A percentile compares a stretch with the other conserved stretches of the same genome.
Conservation (phyloP, 2,329 filamentous ascomycete genomes). For the Phialemoniopsis sp. region DNA sequence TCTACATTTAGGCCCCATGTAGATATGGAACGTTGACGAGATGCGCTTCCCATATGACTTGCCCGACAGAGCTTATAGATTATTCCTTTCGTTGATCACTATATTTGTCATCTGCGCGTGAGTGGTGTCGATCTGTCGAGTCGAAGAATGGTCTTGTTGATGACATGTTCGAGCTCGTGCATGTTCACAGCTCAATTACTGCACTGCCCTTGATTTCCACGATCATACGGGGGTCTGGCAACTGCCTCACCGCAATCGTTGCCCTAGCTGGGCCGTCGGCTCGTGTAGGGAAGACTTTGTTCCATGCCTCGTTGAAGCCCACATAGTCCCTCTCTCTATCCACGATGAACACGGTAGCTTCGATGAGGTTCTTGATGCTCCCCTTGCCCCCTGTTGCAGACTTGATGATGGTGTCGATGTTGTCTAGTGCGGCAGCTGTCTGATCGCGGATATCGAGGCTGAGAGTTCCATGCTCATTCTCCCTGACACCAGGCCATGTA, state of each 20-base stretch:
- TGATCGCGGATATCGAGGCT: conserved; percentile 27
- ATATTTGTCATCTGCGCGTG: no score
- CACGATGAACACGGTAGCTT: conserved; percentile 32
- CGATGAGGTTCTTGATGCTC: conserved; percentile 29
- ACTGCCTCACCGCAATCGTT: conserved; percentile 22
- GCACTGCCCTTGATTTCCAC: conserved; percentile 25
- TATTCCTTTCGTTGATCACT: no score
- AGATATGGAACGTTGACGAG: no score
- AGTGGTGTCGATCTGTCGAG: no score
- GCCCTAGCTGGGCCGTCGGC: conserved; percentile 28
- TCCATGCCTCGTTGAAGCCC: conserved; percentile 42
- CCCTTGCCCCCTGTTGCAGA: conserved; percentile 28
- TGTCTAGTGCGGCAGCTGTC: conserved; percentile 30
- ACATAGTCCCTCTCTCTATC: conserved; percentile 36
- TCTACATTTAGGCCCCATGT: no score
- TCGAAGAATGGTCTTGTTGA: no score
- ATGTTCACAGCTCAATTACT: conserved; percentile 18
- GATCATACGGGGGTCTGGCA: conserved; percentile 23
- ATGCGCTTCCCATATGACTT: no score
- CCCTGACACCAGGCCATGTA: conserved; percentile 25
- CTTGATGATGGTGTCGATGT: conserved; percentile 30
- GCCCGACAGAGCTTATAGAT: no score
- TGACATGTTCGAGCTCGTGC: no score
- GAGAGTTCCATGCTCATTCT: conserved; percentile 27
- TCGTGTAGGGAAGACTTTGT: conserved; percentile 32